These are phyloP conservation scores for Exophiala bonariae DNA, from an alignment of 2,329 filamentous ascomycete species.

Conservation along the genomic window DNA sequence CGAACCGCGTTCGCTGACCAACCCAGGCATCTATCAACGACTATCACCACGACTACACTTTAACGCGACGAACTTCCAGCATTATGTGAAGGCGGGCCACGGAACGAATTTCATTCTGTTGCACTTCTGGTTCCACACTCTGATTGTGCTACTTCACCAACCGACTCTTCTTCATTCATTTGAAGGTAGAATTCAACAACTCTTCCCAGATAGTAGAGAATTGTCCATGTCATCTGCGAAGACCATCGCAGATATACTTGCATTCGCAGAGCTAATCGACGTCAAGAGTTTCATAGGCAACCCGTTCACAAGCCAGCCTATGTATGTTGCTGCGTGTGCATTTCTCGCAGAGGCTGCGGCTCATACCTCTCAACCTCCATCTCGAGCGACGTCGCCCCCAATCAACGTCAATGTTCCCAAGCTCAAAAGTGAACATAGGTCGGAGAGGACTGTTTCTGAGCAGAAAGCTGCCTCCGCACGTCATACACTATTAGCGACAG, in stretches of 20 bases:
- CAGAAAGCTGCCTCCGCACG: constrained; percentile 45
- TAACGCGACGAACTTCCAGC: constrained; percentile 81
- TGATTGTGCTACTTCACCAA: constrained; percentile 30
- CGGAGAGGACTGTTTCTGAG: constrained; percentile 6
- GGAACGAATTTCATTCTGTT: constrained; percentile 84
- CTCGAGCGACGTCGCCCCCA: constrained; percentile 58
- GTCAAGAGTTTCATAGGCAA: constrained; percentile 84
- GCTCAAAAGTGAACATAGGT: constrained; percentile 4
- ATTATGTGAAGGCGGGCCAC: constrained; percentile 76
- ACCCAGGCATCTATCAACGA: constrained; percentile 64
- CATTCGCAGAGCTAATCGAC: constrained; percentile 82
- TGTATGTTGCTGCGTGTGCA: constrained; percentile 87
- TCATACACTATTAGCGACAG: constrained; percentile 75
- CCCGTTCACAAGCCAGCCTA: constrained; percentile 85
- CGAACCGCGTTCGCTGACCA: constrained; percentile 10
- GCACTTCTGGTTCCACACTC: constrained; percentile 56
- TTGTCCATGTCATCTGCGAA: constrained; percentile 85
- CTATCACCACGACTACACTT: constrained; percentile 76
- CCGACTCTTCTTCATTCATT: constrained; percentile 80
- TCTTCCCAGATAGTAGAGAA: constrained; percentile 78
- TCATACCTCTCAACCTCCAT: constrained; percentile 65
- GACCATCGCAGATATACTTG: constrained; percentile 84
- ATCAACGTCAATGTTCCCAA: constrained; percentile 12
- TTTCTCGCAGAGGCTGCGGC: constrained; percentile 81
- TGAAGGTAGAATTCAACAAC: constrained; percentile 65